Evolutionary conservation across 805 yeast species (phyloP), one percentile per base, ranked within the genome.

Genomic region (Pichia eremophila): DNA sequence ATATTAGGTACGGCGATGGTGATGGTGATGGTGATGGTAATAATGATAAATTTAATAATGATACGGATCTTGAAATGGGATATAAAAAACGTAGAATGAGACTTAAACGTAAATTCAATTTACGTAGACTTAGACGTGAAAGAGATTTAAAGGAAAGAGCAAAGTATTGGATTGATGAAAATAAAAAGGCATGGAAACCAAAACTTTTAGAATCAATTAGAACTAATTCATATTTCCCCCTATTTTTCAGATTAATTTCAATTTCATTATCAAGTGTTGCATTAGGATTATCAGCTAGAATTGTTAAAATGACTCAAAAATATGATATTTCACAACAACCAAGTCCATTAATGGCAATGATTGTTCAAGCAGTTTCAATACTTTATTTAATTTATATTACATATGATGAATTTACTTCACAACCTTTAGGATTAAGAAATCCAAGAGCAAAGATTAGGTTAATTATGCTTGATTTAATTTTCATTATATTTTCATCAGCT

Each of bases 281-380:
- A 0, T 70, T 91, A 53, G 93, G 80, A 0, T 61, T 91, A 27
- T 89, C 97, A 0, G 65, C 72, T 7, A 64, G 81, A 41, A 78
- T 87, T 46, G 78, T 72, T 52, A 63, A 64, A 11, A 58, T 62
- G 47, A 64, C 66, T 17, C 66, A 64, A 4, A 52, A 56, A 17
- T 29, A 25, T 19, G 60, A 67, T 12, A 65, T 86, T 8, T 69
- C 74, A 8, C 95, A 85, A 60, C 89, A 85, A 58, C 84, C 99
- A 17, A 83, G 95, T 56, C 86, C 98, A 0, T 81, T 90, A 41
- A 88, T 93, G 95, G 93, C 97, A 4, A 75, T 93, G 2, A 80
- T 80, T 45, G 95, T 91, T 5, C 91, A 89, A 58, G 70, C 87
- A 29, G 71, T 81, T 51, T 95, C 96, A 3, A 66, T 87, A 27